Base-by-base conservation (phyloP, 495 filamentous ascomycete genomes). In the Lindgomyces ingoldianus region DNA sequence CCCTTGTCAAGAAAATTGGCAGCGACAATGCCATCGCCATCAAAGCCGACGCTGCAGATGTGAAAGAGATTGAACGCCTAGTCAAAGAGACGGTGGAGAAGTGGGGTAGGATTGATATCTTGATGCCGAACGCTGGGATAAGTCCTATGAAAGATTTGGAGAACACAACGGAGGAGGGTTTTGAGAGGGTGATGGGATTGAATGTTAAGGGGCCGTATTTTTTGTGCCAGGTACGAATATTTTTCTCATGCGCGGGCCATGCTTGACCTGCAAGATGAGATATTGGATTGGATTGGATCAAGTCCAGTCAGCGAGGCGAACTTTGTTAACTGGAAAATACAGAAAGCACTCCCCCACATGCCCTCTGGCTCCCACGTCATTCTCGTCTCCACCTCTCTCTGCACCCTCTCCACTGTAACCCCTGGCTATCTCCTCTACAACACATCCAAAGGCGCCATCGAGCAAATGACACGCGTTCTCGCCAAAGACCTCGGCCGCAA, bases 161-260 rank as follows among this genome's bases (percentile, higher is more conserved):
- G n/a, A 65, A 73, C 27, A 82, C 81, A 11, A 88, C 78, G 3
- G 85, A 88, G 61, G 78, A 71, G 18, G 79, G 82, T 56, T 92
- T 84, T 60, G 87, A 89, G 61, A 65, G 56, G 10, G 76, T 74
- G 2, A 83, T 84, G 60, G 67, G 67, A 18, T 42, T 87, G 33
- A 89, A 89, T 72, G 86, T 89, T 57, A 89, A 88, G 67, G 87
- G 87, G 1, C 83, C 87, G 0, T 83, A 84, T 50, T 90, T 90
- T 63, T 74, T 90, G 16, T 77, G 79, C 1, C 81, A 88, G 76
- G 83, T 83, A 42, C 61, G 76, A 60, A n/a, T 39, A 21, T 41
- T 22, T 45, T 19, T 30, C 1, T 21, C 25, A n/a, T 2, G n/a
- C n/a, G n/a, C n/a, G n/a, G n/a, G n/a, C n/a, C n/a, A n/a, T n/a